These are phyloP conservation scores for Aspergillus homomorphus DNA, from an alignment of 495 filamentous ascomycete species.

Conservation along the genomic window DNA sequence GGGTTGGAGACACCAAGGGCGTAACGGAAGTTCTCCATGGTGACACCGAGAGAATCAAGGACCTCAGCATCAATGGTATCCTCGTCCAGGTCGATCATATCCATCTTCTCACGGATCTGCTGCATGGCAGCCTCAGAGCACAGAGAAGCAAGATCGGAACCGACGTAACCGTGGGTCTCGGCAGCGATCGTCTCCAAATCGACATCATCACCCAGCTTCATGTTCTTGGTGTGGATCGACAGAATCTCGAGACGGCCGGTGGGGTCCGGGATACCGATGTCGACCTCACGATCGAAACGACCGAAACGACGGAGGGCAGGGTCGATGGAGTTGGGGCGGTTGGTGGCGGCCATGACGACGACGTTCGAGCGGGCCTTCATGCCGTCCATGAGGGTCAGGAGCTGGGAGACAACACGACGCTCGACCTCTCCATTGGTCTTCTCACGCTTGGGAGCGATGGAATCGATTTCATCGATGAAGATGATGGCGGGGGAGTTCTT, in stretches of 20 bases:
- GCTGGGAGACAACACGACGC: conserved; percentile 95
- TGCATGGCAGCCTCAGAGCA: conserved; percentile 99
- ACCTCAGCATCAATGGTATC: conserved; percentile 99
- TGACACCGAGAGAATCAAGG: conserved; percentile 94
- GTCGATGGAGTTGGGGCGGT: conserved; percentile 95
- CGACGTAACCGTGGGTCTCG: conserved; percentile 98
- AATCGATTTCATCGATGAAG: conserved; percentile 99
- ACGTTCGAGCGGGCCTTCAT: conserved; percentile 99
- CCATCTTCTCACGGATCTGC: conserved; percentile 99
- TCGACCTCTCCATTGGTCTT: conserved; percentile 99
- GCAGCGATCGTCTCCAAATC: conserved; percentile 95
- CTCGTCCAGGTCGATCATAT: conserved; percentile 97
- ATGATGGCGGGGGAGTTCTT: conserved; percentile 99
- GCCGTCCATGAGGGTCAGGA: conserved; percentile 97
- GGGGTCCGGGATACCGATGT: conserved; percentile 96
- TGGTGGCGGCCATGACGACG: conserved; percentile 98
- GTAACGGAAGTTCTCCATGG: conserved; percentile 99
- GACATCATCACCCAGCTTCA: conserved; percentile 97
- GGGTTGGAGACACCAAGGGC: conserved; percentile 97
- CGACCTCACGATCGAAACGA: conserved; percentile 97
- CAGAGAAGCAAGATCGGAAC: conserved; percentile 97
- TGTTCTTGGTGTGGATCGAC: conserved; percentile 99
- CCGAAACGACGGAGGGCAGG: conserved; percentile 91
- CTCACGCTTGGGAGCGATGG: conserved; percentile 97
- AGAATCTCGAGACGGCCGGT: conserved; percentile 98